Percentiles rank a stretch among this genome's conserved stretches.
Conservation (phyloP, 179 eudicot species). For the Vitellaria paradoxa region DNA sequence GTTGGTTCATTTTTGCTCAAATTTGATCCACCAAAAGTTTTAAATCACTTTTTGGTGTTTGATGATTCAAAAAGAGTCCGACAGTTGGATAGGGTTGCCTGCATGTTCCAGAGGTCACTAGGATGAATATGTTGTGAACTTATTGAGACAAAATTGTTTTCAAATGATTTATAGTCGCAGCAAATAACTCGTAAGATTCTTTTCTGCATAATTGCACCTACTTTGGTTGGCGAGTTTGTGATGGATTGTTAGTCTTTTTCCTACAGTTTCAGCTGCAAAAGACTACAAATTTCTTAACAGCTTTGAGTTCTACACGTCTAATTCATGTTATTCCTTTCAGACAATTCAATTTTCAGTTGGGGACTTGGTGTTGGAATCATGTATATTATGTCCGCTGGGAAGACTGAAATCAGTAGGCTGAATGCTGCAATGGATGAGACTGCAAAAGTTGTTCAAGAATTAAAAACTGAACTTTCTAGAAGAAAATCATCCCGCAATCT, state of each 20-base stretch:
- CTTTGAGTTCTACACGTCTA: neutral
- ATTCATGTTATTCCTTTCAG: constrained; percentile 23
- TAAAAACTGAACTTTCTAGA: constrained; percentile 50
- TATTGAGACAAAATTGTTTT: neutral
- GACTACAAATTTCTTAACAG: neutral
- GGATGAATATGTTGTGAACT: neutral
- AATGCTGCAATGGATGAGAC: constrained; percentile 58
- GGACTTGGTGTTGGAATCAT: constrained; percentile 70
- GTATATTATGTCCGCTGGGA: constrained; percentile 81
- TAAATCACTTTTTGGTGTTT: too few relatives aligned
- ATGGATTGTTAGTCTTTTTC: constrained; percentile 1
- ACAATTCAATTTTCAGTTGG: constrained; percentile 40
- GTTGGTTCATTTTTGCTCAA: too few relatives aligned
- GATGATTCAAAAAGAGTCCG: too few relatives aligned
- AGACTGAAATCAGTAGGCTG: constrained; percentile 55
- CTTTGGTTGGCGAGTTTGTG: neutral
- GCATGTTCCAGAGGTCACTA: neutral
- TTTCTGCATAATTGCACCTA: neutral
- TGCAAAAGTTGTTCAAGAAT: constrained; percentile 53
- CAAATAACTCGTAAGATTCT: neutral
- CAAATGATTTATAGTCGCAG: neutral
- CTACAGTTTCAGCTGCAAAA: neutral
- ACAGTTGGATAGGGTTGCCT: neutral
- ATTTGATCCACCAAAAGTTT: too few relatives aligned
- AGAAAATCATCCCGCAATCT: constrained; percentile 29